Evolutionary conservation across 2,329 filamentous ascomycete species (phyloP), one percentile per base, ranked within the genome.

Genomic region (Diplodia mutila): DNA sequence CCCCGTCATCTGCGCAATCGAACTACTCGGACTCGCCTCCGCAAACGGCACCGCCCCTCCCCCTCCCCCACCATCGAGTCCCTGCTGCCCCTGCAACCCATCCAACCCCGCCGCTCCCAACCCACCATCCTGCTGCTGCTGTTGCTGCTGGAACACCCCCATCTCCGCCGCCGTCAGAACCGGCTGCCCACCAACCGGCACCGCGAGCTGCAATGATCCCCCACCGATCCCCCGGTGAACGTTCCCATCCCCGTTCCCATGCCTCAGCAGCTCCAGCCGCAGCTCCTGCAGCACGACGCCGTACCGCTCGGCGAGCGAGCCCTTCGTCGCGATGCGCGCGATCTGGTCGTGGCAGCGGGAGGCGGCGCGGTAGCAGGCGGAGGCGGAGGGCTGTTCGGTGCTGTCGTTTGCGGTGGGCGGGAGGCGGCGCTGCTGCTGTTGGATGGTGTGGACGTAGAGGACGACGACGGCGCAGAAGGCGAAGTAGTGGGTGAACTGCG

Each of bases 401-500:
- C 83, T 81, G 1, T 84, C 82, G 4, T 82, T 72, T 11, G 79
- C 71, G 34, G 39, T 7, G 39, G 39, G 4, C 0, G 18, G 39
- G 16, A 42, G 39, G 18, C 18, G 39, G 39, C 39, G 16, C 12
- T 83, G 74, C 3, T 84, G 73, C 37, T 78, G 79, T 70, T 85
- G 84, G 18, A 87, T 86, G 53, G 84, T 77, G 77, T 83, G 85
- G 2, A 87, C 81, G 67, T 86, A 87, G 0, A 85, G 75, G 4
- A 86, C 83, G 0, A 83, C 83, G 0, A 87, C 77, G 0, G 85
- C 84, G 69, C 84, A 86, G 67, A 86, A 86, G 0, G 83, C 81
- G 4, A 85, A 83, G 69, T 85, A 86, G 46, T 84, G 82, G 27
- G 82, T 86, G 73, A 83, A 85, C 82, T 67, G 42, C n/a, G 16